Percentiles rank a stretch among this genome's conserved stretches.
phyloP scores from a whole-genome alignment of 805 yeast genomes.

The Komagataella phaffii region DNA sequence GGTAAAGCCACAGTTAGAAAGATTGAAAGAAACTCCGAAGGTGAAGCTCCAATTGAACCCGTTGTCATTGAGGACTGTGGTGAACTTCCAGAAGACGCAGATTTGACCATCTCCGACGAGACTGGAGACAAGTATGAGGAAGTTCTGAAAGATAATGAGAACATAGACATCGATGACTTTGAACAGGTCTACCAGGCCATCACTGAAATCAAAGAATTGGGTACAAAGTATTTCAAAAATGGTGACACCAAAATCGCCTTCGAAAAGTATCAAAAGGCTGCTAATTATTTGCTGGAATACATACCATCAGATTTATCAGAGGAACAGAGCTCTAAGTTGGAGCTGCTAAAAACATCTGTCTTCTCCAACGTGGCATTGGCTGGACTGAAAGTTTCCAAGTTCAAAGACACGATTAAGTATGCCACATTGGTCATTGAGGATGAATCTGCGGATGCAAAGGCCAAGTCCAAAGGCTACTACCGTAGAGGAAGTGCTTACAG shows the following conservation, averaged over 20 bases:
- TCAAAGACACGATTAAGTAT: slow-evolving; percentile 39
- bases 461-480: slow-evolving; percentile 74
- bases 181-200: slow-evolving; percentile 57
- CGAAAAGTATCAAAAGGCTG: slow-evolving; percentile 62
- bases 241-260: slow-evolving; percentile 45
- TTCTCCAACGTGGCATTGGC: slow-evolving; percentile 65
- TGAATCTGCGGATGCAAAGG: slow-evolving; percentile 44
- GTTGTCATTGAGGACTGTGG: slow-evolving; percentile 75
- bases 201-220: slow-evolving; percentile 55
- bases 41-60: slow-evolving; percentile 60
- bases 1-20: slow-evolving; percentile 75
- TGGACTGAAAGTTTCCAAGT: slow-evolving; percentile 48
- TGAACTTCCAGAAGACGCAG: slow-evolving; percentile 46
- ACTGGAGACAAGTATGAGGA: slow-evolving; percentile 81
- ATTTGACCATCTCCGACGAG: slow-evolving; percentile 47
- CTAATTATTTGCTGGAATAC: slow-evolving; percentile 54
- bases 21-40: slow-evolving; percentile 59
- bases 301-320: slow-evolving; percentile 56
- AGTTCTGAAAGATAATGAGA: slow-evolving; percentile 58
- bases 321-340: slow-evolving; percentile 34
- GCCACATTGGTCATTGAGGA: slow-evolving; percentile 56
- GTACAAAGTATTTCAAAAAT: slow-evolving; percentile 61
- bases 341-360: slow-evolving; percentile 47
- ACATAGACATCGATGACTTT: slow-evolving; percentile 44
- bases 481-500: slow-evolving; percentile 73